These are phyloP conservation scores for Tolypocladium endophyticum DNA, from an alignment of 2,329 filamentous ascomycete species.

Conservation along the genomic window DNA sequence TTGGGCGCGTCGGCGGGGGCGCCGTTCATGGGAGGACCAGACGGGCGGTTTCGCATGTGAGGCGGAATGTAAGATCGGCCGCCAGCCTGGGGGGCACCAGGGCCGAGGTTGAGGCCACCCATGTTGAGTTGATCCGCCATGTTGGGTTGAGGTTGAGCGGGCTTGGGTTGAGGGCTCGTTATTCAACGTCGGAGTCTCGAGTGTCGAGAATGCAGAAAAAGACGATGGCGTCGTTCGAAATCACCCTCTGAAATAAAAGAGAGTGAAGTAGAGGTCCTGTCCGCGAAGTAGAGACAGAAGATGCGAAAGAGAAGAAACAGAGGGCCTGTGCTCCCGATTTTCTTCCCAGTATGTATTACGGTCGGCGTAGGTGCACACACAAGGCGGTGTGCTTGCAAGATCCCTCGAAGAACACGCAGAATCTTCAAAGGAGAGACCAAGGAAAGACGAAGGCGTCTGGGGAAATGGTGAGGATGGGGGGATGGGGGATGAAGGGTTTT, in stretches of 20 bases:
- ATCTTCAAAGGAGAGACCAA: conserved; percentile 38
- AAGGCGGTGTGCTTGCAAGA: conserved; percentile 19
- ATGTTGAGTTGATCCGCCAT: conserved; percentile 85
- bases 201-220: neutral
- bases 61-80: conserved; percentile 72
- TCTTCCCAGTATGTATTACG: conserved; percentile 18
- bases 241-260: conserved; percentile 20
- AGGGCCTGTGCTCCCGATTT: conserved; percentile 21
- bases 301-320: conserved; percentile 19
- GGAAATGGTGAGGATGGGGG: conserved; percentile 16
- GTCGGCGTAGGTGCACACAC: conserved; percentile 13
- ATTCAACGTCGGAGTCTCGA: neutral
- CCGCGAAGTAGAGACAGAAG: conserved; percentile 18
- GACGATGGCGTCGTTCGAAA: conserved; percentile 8
- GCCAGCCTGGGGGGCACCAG: conserved; percentile 21
- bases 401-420: conserved; percentile 32
- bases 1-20: conserved; percentile 1
- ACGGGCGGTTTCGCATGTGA: conserved; percentile 55
- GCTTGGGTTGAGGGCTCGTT: conserved; percentile 10
- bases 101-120: conserved; percentile 57
- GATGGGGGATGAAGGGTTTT: conserved; percentile 19
- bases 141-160: conserved; percentile 25
- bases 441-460: conserved; percentile 24
- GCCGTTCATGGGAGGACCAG: conserved; percentile 9
- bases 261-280: conserved; percentile 16